These are phyloP conservation scores for Lyophyllum decastes DNA, from an alignment of 768 basidiomycete genomes.

Conservation along the genomic window DNA sequence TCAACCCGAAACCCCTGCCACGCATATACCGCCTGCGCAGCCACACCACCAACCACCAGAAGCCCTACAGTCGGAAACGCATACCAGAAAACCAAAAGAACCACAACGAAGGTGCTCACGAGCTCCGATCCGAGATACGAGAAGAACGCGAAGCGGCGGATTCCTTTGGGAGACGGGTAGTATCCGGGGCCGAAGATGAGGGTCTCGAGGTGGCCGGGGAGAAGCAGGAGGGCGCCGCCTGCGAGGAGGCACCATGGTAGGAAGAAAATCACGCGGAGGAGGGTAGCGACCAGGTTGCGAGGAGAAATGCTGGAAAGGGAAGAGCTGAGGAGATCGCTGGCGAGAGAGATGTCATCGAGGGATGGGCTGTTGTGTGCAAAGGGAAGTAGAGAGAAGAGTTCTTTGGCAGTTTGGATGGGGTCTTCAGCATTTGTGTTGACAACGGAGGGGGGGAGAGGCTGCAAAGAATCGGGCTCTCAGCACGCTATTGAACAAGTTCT, in stretches of 20 bases:
- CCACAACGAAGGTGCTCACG: constrained; percentile 34
- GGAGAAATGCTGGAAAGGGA: constrained; percentile 6
- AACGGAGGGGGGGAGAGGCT: not conserved
- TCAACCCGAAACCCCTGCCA: constrained; percentile 41
- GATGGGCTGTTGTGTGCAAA: constrained; percentile 9
- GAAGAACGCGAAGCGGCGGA: constrained; percentile 44
- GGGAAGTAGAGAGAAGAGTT: constrained; percentile 16
- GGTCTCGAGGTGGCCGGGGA: constrained; percentile 35
- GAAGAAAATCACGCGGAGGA: constrained; percentile 32
- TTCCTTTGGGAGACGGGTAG: constrained; percentile 25
- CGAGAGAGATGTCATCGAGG: constrained; percentile 8
- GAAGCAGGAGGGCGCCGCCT: constrained; percentile 41
- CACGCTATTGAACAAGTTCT: not conserved
- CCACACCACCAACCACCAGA: constrained; percentile 23
- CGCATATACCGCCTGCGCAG: constrained; percentile 28
- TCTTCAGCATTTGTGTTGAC: not conserved
- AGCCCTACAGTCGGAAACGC: constrained; percentile 25
- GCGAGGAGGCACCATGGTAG: constrained; percentile 47
- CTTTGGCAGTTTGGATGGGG: constrained; percentile 4
- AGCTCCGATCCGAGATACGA: constrained; percentile 39
- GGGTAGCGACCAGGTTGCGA: constrained; percentile 16
- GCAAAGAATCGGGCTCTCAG: not conserved
- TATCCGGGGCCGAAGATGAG: constrained; percentile 38
- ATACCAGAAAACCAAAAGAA: constrained; percentile 30
- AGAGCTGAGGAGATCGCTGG: not conserved